Evolutionary conservation across 805 yeast genomes (phyloP).

Genomic region (Hanseniaspora thailandica): DNA sequence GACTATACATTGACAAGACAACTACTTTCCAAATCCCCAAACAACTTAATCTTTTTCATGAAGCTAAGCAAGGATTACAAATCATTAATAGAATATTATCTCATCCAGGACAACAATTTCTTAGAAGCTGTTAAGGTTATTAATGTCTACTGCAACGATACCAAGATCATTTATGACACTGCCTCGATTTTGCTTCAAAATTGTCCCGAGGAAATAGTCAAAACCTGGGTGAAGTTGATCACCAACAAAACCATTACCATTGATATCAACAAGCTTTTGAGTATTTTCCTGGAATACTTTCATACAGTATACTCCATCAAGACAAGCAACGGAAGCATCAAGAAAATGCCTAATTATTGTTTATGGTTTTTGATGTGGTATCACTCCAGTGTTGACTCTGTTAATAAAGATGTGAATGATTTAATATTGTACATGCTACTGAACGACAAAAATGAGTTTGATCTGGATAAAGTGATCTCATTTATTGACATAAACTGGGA

Average conservation of each 20-base stretch:
- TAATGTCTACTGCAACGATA: constrained; percentile 38
- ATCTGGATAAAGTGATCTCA: constrained; percentile 39
- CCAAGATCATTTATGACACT: constrained; percentile 46
- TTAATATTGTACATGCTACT: constrained; percentile 58
- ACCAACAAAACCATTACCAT: constrained; percentile 30
- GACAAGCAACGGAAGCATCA: constrained; percentile 26
- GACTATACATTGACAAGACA: constrained; percentile 51
- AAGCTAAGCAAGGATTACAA: constrained; percentile 54
- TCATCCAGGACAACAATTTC: constrained; percentile 51
- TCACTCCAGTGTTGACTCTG: constrained; percentile 22
- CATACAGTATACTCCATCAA: constrained; percentile 36
- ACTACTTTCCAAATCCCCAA: constrained; percentile 56
- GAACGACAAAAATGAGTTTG: constrained; percentile 24
- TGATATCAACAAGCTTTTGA: constrained; percentile 54
- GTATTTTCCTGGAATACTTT: constrained; percentile 63
- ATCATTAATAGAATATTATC: constrained; percentile 57
- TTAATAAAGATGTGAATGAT: constrained; percentile 49
- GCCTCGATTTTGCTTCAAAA: constrained; percentile 60
- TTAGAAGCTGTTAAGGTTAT: constrained; percentile 53
- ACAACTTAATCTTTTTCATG: constrained; percentile 57
- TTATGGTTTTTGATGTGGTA: constrained; percentile 13
- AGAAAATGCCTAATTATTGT: background rate
- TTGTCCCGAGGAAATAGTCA: constrained; percentile 57
- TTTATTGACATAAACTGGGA: constrained; percentile 37
- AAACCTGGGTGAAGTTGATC: constrained; percentile 58